Evolutionary conservation across 148 eudicot species (phyloP), one percentile per base, ranked within the genome.

Genomic region (Polygonum maritimum): DNA sequence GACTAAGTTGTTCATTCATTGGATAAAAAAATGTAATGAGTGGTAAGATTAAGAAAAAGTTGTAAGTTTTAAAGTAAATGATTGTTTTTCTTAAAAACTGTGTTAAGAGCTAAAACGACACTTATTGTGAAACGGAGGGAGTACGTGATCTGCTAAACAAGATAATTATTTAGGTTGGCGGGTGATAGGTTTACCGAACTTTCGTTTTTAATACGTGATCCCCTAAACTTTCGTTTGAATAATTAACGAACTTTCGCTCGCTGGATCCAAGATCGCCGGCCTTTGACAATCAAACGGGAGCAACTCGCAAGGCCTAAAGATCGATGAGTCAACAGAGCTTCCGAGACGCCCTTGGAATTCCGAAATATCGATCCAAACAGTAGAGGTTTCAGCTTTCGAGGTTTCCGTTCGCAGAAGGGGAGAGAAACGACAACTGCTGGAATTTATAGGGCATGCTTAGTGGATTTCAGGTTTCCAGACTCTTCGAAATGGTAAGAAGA

Each of bases 161-260:
- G 31, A 26, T 26, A 26, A 26, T 26, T 26, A 26, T 26, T 26
- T 26, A 26, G 31, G 31, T 26, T 26, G 31, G 31, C 31, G 31
- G 31, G 31, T 26, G 31, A 26, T 26, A 26, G 31, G 31, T 26
- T 26, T 26, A 26, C 31, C 31, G 31, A 26, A 26, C 31, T 26
- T 26, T 26, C 31, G 31, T 26, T 26, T 26, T 26, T 26, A 26
- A 26, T 26, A 26, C 31, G 31, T 26, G 31, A 26, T 26, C 31
- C 31, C 31, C 31, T 26, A 26, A 26, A 26, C 31, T 26, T 26
- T 67, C 15, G 35, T 67, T 67, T 35, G 71, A 67, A 67, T 36
- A 5, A 35, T 65, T 33, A 65, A 65, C 71, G 71, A 65, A 65
- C 71, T 65, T 65, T 65, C 71, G 71, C 71, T 65, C 71, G 71